Conservation (phyloP, 306 rosid genomes). For the Citrullus colocynthis region DNA sequence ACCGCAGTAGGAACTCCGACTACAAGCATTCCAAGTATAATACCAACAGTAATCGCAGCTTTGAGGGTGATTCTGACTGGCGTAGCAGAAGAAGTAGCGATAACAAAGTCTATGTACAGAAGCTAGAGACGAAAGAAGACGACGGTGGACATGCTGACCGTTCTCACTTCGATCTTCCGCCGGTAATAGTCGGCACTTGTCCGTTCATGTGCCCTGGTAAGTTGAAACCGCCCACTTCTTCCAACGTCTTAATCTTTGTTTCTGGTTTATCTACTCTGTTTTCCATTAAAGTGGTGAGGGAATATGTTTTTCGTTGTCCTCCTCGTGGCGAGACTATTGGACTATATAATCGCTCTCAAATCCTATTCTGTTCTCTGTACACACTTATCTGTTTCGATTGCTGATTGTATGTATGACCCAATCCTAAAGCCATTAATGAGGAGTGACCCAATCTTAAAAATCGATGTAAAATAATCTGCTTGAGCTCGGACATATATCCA, state of each 20-base stretch:
- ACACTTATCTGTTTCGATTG: neutral
- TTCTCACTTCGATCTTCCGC: constrained; percentile 17
- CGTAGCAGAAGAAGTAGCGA: constrained; percentile 7
- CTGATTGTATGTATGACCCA: too few species aligned
- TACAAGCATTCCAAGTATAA: constrained; percentile 6
- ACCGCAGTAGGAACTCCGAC: constrained; percentile 11
- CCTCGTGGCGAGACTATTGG: neutral
- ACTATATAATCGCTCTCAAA: neutral
- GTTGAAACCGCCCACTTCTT: neutral
- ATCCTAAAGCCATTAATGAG: too few species aligned
- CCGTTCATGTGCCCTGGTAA: constrained; percentile 85
- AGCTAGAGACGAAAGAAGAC: neutral
- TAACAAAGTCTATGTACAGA: neutral
- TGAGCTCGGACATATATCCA: too few species aligned
- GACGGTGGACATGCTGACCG: constrained; percentile 4
- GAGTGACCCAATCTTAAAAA: too few species aligned
- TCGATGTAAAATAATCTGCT: too few species aligned
- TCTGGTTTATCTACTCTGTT: neutral
- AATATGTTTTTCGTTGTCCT: neutral
- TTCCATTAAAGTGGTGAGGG: neutral
- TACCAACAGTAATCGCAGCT: constrained; percentile 11
- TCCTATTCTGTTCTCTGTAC: neutral
- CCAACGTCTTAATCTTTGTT: neutral
- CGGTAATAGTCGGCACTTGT: constrained; percentile 45
- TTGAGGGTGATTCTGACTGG: neutral